A percentile compares a stretch with the other conserved stretches of the same genome.
These are phyloP conservation scores for Paramecium biaurelia DNA, from an alignment of 73 alveolate genomes.

Conservation along the genomic window DNA sequence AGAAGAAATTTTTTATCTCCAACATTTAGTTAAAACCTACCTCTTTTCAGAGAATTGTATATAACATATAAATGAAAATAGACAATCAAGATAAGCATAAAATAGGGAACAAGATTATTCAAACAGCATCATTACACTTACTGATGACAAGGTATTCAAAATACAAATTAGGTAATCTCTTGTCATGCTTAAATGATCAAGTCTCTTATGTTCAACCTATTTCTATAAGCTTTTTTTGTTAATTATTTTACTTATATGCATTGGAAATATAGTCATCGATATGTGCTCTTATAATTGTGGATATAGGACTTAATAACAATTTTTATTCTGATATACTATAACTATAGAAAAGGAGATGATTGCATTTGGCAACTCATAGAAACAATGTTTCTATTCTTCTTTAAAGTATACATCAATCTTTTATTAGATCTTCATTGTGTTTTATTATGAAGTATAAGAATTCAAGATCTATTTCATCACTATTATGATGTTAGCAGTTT, in stretches of 20 bases:
- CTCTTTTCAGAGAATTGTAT: conserved; percentile 43
- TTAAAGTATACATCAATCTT: not conserved
- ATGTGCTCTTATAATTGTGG: conserved; percentile 35
- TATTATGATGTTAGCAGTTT: conserved; percentile 48
- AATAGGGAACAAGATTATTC: not conserved
- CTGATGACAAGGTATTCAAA: conserved; percentile 28
- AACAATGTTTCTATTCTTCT: conserved; percentile 51
- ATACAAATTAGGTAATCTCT: not conserved
- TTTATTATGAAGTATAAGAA: conserved; percentile 14
- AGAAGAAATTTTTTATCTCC: conserved; percentile 43
- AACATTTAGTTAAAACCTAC: conserved; percentile 21
- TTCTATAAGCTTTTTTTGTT: not conserved
- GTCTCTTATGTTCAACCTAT: conserved; percentile 14
- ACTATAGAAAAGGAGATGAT: conserved; percentile 50
- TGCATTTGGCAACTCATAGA: conserved; percentile 45
- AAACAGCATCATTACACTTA: not conserved
- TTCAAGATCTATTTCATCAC: conserved; percentile 26
- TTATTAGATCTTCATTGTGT: conserved; percentile 26
- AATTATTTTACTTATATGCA: conserved; percentile 22
- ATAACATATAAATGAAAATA: not conserved
- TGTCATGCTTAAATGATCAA: conserved; percentile 42
- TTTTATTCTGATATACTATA: conserved; percentile 32
- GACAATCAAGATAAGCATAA: not conserved
- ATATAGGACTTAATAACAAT: conserved; percentile 36
- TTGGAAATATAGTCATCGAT: conserved; percentile 54